phyloP scores from a whole-genome alignment of 805 yeast species.

The Limtongia smithiae region DNA sequence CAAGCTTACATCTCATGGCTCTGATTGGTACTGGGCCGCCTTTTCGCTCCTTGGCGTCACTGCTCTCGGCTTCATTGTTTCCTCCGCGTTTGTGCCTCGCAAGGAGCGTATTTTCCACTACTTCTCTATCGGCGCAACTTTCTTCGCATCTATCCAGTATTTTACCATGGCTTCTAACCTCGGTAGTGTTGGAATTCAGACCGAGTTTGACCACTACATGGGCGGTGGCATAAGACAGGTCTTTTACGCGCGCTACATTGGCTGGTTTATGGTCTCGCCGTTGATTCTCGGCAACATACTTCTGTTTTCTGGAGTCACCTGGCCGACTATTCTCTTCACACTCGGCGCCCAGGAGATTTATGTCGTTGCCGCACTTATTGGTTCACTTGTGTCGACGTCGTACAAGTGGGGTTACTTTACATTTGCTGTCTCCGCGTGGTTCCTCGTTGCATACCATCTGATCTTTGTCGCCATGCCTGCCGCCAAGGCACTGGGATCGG shows the following conservation, averaged over 20 bases:
- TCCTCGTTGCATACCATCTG: constrained; percentile 41
- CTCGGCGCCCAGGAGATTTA: constrained; percentile 44
- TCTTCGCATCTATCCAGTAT: constrained; percentile 48
- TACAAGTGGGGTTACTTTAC: constrained; percentile 71
- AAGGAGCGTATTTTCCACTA: constrained; percentile 40
- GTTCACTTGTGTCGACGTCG: constrained; percentile 50
- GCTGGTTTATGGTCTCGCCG: constrained; percentile 57
- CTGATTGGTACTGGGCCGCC: constrained; percentile 66
- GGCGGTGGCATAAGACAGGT: constrained; percentile 46
- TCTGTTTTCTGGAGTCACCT: constrained; percentile 35
- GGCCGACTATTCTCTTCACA: constrained; percentile 37
- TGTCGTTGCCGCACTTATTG: constrained; percentile 55
- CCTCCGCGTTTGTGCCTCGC: constrained; percentile 34
- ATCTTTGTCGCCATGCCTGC: constrained; percentile 25
- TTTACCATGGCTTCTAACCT: constrained; percentile 57
- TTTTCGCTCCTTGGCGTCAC: constrained; percentile 47
- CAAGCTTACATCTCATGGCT: constrained; percentile 55
- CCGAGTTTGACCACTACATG: constrained; percentile 50
- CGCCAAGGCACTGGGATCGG: constrained; percentile 33
- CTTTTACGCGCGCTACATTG: constrained; percentile 54
- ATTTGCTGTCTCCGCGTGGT: constrained; percentile 47
- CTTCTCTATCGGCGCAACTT: constrained; percentile 43
- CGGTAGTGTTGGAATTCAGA: constrained; percentile 49
- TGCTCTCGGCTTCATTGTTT: constrained; percentile 36
- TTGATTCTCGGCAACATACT: constrained; percentile 40